phyloP scores from a whole-genome alignment of 805 yeast genomes.

The Wickerhamomyces chaumierensis region DNA sequence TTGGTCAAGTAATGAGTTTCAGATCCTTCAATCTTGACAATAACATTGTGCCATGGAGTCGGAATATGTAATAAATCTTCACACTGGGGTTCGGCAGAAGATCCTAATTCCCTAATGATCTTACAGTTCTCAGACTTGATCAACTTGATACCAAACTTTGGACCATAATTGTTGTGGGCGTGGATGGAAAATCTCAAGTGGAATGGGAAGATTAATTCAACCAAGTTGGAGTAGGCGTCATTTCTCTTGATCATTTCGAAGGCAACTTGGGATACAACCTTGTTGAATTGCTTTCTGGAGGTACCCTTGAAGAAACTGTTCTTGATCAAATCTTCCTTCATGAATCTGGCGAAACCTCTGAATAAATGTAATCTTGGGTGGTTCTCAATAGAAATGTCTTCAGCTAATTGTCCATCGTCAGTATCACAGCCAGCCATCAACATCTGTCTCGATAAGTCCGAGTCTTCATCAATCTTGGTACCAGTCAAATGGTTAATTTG shows the following conservation, averaged over 20 bases:
- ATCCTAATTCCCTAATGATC: conserved; percentile 32
- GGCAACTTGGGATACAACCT: conserved; percentile 39
- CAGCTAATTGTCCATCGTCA: conserved; percentile 52
- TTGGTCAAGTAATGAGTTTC: conserved; percentile 24
- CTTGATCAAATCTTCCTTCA: conserved; percentile 43
- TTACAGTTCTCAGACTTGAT: conserved; percentile 32
- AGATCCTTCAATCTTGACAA: conserved; percentile 30
- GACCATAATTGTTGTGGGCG: conserved; percentile 49
- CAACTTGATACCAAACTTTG: conserved; percentile 45
- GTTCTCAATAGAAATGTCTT: conserved; percentile 43
- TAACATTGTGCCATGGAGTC: conserved; percentile 56
- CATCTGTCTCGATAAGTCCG: conserved; percentile 29
- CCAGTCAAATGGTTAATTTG: conserved; percentile 27
- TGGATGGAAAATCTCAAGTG: conserved; percentile 51
- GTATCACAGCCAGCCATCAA: conserved; percentile 35
- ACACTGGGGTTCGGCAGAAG: conserved; percentile 28
- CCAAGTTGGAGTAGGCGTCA: conserved; percentile 54
- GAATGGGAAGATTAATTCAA: conserved; percentile 47
- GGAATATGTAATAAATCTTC: conserved; percentile 52
- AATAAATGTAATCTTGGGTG: conserved; percentile 43
- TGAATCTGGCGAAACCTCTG: conserved; percentile 48
- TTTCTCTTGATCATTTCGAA: conserved; percentile 56
- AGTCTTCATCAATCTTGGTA: conserved; percentile 24
- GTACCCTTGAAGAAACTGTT: conserved; percentile 26
- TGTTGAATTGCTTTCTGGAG: conserved; percentile 35